phyloP scores from a whole-genome alignment of 257 asterid species.

The Fraxinus anomala region DNA sequence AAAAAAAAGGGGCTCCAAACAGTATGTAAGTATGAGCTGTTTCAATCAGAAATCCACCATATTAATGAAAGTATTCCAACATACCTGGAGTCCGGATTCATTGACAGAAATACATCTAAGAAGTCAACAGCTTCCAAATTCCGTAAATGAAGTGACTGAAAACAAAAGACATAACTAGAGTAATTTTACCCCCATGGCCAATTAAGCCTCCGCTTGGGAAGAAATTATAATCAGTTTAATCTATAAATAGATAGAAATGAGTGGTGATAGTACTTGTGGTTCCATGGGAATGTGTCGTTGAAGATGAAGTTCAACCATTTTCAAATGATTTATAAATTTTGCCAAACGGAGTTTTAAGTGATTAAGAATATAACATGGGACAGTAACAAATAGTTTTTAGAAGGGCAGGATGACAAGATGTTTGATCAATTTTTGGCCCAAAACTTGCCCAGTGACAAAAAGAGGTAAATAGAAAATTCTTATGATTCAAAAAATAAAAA shows the following conservation, averaged over 20 bases:
- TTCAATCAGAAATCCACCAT: not conserved
- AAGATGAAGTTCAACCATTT: no score
- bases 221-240: no score
- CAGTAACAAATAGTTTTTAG: slow-evolving; percentile 7
- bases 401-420: not conserved
- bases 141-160: slow-evolving; percentile 71
- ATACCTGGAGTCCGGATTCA: slow-evolving; percentile 67
- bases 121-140: slow-evolving; percentile 75
- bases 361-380: no score
- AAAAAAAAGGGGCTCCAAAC: not conserved
- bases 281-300: no score
- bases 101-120: slow-evolving; percentile 74
- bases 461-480: not conserved
- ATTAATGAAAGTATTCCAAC: not conserved
- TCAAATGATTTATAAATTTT: no score
- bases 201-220: not conserved
- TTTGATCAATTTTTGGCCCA: not conserved
- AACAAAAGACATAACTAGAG: slow-evolving; percentile 22
- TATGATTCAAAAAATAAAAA: not conserved
- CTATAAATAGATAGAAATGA: no score
- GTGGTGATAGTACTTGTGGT: no score
- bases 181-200: slow-evolving; percentile 19
- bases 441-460: not conserved
- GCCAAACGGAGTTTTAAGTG: no score
- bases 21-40: not conserved